Evolutionary conservation across 1,139 yeast species (phyloP).

Genomic region (Starmera stellimalicola): DNA sequence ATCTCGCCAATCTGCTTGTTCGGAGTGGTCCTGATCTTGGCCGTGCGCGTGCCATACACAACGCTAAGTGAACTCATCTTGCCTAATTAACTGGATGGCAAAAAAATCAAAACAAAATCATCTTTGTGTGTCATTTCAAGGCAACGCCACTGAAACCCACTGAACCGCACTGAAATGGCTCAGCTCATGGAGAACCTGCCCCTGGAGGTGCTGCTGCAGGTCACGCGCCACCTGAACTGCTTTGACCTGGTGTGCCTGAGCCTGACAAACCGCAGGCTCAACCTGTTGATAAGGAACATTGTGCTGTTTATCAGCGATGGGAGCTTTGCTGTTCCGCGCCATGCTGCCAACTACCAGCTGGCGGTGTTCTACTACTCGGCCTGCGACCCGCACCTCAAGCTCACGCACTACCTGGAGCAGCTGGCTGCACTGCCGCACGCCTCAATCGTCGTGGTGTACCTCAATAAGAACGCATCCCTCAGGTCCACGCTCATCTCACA

Average conservation of each 20-base stretch:
- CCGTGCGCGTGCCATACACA: background rate
- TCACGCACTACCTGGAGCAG: background rate
- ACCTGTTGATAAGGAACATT: background rate
- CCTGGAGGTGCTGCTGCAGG: constrained; percentile 1
- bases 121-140: too few relatives aligned
- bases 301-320: background rate
- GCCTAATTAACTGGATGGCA: too few relatives aligned
- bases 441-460: constrained; percentile 1
- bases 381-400: background rate
- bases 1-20: background rate
- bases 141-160: background rate
- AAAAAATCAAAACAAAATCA: too few relatives aligned
- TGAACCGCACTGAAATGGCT: background rate
- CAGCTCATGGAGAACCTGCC: background rate
- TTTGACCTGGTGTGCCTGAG: constrained; percentile 1
- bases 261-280: background rate
- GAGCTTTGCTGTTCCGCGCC: background rate
- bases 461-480: constrained; percentile 1
- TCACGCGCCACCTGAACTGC: background rate
- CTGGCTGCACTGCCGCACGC: background rate
- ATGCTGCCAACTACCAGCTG: background rate
- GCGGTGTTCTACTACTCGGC: background rate
- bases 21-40: background rate
- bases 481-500: background rate
- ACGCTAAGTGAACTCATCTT: background rate